phyloP scores from a whole-genome alignment of 495 filamentous ascomycete species.

The Podospora tetraspora region DNA sequence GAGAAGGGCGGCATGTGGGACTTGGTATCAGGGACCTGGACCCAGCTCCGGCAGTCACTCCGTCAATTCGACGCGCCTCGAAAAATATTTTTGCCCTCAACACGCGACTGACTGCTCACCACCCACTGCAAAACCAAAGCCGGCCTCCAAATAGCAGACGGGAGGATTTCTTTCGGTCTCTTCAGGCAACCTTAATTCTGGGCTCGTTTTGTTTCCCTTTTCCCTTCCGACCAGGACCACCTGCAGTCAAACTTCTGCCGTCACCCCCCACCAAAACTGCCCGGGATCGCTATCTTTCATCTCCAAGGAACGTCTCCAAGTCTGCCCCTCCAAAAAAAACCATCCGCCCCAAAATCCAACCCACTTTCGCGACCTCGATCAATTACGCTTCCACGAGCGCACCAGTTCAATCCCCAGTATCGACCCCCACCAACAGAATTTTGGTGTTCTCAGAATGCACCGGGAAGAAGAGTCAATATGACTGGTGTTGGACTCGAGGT shows the following conservation, averaged over 20 bases:
- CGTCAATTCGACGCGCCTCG: background rate
- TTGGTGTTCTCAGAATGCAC: slow-evolving; percentile 28
- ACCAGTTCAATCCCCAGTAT: slow-evolving; percentile 23
- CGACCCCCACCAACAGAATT: slow-evolving; percentile 12
- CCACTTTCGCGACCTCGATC: slow-evolving; percentile 5
- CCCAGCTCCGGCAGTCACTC: background rate
- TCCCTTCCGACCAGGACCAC: background rate
- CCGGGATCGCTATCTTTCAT: background rate
- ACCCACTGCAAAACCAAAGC: background rate
- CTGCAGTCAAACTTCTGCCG: background rate
- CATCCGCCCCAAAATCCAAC: slow-evolving; percentile 3
- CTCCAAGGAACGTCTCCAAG: slow-evolving; percentile 15
- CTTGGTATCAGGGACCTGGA: background rate
- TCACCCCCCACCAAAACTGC: background rate
- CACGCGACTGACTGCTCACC: background rate
- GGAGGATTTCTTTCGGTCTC: background rate
- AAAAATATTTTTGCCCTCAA: background rate
- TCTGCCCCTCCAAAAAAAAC: slow-evolving; percentile 27
- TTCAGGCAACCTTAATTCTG: background rate
- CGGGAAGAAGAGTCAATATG: slow-evolving; percentile 44
- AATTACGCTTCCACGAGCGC: slow-evolving; percentile 16
- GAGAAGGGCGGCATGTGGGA: background rate
- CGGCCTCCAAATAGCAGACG: background rate
- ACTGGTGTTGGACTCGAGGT: slow-evolving; percentile 56
- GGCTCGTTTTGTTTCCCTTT: background rate